phyloP scores from a whole-genome alignment of 2,329 filamentous ascomycete genomes.

The Penicillium brevicompactum region DNA sequence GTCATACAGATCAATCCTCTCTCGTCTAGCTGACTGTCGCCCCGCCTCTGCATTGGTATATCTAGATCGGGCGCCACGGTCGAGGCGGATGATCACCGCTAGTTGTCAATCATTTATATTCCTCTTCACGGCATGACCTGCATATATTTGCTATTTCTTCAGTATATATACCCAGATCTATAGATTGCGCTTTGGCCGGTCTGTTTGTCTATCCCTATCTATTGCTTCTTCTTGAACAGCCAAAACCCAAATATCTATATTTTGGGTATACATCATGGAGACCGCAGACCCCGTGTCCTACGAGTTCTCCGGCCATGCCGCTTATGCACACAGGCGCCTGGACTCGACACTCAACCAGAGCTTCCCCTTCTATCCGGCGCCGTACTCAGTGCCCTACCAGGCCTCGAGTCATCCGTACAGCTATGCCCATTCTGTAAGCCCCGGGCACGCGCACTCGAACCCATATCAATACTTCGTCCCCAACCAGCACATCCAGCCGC shows the following conservation, averaged over 20 bases:
- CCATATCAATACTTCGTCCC: conserved; percentile 39
- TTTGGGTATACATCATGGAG: conserved; percentile 34
- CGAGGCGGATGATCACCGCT: conserved; percentile 28
- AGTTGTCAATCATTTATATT: conserved; percentile 17
- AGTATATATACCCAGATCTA: conserved; percentile 11
- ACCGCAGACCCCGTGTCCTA: conserved; percentile 44
- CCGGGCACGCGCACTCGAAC: conserved; percentile 29
- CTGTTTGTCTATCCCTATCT: conserved; percentile 12
- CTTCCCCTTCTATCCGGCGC: conserved; percentile 40
- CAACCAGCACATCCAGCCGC: conserved; percentile 29
- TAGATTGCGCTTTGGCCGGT: conserved; percentile 12
- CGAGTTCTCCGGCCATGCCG: conserved; percentile 40
- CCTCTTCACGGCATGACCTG: conserved; percentile 14
- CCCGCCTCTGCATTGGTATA: conserved; percentile 22
- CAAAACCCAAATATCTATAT: conserved; percentile 13
- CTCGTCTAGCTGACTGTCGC: conserved; percentile 8
- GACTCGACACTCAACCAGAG: conserved; percentile 35
- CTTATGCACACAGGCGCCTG: conserved; percentile 40
- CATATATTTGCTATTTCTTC: conserved; percentile 16
- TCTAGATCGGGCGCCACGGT: conserved; percentile 15
- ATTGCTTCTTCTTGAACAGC: conserved; percentile 13
- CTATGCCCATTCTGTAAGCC: conserved; percentile 37
- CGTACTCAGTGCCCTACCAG: conserved; percentile 42
- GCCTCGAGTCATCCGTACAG: conserved; percentile 34
- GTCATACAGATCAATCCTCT: conserved; percentile 8